A percentile compares a stretch with the other conserved stretches of the same genome.
These are phyloP conservation scores for Scheffersomyces spartinae DNA, from an alignment of 805 yeast genomes.

Conservation along the genomic window DNA sequence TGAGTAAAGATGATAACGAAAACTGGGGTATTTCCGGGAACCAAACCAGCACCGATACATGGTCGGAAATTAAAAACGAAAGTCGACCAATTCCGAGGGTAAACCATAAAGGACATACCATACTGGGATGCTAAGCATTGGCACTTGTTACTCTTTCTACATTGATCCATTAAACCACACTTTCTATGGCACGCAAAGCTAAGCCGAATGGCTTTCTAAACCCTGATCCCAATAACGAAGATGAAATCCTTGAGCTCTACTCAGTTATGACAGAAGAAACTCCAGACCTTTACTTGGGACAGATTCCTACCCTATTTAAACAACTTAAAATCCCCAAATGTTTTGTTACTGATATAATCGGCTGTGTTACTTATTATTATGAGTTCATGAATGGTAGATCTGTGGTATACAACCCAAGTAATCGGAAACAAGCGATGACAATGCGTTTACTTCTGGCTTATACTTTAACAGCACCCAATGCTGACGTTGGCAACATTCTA, in stretches of 20 bases:
- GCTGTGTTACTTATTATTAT: slow-evolving; percentile 23
- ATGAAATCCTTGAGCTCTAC: slow-evolving; percentile 24
- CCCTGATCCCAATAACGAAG: slow-evolving; percentile 15
- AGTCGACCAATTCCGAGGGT: too few species aligned
- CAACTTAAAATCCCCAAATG: slow-evolving; percentile 17
- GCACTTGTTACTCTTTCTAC: too few species aligned
- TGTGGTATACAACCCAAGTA: slow-evolving; percentile 5
- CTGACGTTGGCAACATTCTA: slow-evolving; percentile 12
- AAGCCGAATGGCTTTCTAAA: too few species aligned
- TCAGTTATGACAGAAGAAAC: slow-evolving; percentile 10
- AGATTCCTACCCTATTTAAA: slow-evolving; percentile 14
- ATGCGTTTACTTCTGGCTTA: slow-evolving; percentile 14
- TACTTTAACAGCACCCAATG: slow-evolving; percentile 14
- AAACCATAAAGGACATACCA: too few species aligned
- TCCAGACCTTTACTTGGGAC: slow-evolving; percentile 17
- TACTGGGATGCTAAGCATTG: too few species aligned
- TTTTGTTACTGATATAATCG: slow-evolving; percentile 19
- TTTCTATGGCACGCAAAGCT: too few species aligned
- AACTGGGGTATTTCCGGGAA: too few species aligned
- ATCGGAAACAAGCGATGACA: slow-evolving; percentile 14
- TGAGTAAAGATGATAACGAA: too few species aligned
- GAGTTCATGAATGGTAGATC: slow-evolving; percentile 6
- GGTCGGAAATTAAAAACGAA: too few species aligned
- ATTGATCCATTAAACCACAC: too few species aligned
- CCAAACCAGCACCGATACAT: too few species aligned